A percentile compares a stretch with the other conserved stretches of the same genome.
Evolutionary conservation across 2,329 filamentous ascomycete species (phyloP).

Genomic region (Lasiodiplodia gonubiensis): DNA sequence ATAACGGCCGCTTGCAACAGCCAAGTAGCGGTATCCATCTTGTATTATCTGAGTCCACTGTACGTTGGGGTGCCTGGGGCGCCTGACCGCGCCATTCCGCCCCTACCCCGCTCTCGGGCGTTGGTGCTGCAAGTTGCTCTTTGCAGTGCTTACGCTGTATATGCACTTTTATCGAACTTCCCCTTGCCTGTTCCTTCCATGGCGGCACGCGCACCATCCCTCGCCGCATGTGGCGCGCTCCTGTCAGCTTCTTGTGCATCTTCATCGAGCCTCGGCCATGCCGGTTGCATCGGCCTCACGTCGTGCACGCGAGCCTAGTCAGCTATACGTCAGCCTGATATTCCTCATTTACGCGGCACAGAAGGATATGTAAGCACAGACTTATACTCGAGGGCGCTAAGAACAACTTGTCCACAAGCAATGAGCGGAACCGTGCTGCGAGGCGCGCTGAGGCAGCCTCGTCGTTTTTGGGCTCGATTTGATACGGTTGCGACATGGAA

Average conservation of each 20-base stretch:
- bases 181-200: background rate
- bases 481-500: slow-evolving; percentile 19
- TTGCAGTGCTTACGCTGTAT: slow-evolving; percentile 21
- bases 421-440: slow-evolving; percentile 24
- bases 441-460: slow-evolving; percentile 4
- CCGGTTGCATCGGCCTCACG: background rate
- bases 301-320: background rate
- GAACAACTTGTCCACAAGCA: slow-evolving; percentile 14
- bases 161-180: background rate
- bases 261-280: background rate
- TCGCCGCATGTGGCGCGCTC: background rate
- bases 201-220: background rate
- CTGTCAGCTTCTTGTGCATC: background rate
- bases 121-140: slow-evolving; percentile 1
- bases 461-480: slow-evolving; percentile 16
- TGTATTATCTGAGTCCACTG: slow-evolving; percentile 15
- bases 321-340: background rate
- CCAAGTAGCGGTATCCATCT: slow-evolving; percentile 22
- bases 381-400: slow-evolving; percentile 19
- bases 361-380: slow-evolving; percentile 24
- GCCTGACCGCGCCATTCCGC: slow-evolving; percentile 17
- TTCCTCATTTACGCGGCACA: background rate
- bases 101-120: slow-evolving; percentile 18
- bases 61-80: slow-evolving; percentile 11
- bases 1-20: background rate